Base-by-base conservation (phyloP, 371 early-diverging fungal species). In the Mortierella sp. region DNA sequence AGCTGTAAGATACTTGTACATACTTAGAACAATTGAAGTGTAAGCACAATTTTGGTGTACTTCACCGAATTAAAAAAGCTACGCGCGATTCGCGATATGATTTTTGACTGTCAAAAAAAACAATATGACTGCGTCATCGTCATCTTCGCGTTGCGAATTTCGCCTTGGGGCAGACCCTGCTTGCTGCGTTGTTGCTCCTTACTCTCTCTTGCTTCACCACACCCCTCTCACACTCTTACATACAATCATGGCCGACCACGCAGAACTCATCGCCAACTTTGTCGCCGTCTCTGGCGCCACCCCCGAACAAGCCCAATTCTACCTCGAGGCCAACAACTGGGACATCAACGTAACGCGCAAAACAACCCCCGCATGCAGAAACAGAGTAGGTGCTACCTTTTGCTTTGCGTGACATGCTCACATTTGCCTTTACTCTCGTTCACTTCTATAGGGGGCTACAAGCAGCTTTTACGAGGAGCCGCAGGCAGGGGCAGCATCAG, bases 281-380 rank as follows among this genome's bases (percentile, higher is more conserved):
- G 84, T 91, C 3, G 88, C 75, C 48, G 90, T 94, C 80, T 93
- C 93, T 14, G 89, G 90, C 11, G 87, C 91, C 58, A 85, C 89
- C 5, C 89, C 91, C 35, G 87, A 89, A 27, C 92, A 94, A 83
- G 96, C 96, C 11, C 85, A 89, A 51, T 96, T 96, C 88, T 96
- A 91, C 77, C 89, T 96, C 7, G 95, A 95, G 83, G 92, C 93
- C 72, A 92, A 90, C 84, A 91, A 93, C 76, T 95, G 96, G 95
- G 91, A 96, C 86, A 77, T 96, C 55, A 89, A 95, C 80, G 96
- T 94, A 89, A 54, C 38, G 48, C 7, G 5, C 49, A 4, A 12
- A 12, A 7, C 14, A n/a, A 44, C 24, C 27, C 43, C 5, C 27
- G 4, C 27, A 48, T 5, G 35, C 27, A 21, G 8, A 21, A 24